Evolutionary conservation across 2,329 filamentous ascomycete species (phyloP).

Genomic region (Stemphylium lycopersici): DNA sequence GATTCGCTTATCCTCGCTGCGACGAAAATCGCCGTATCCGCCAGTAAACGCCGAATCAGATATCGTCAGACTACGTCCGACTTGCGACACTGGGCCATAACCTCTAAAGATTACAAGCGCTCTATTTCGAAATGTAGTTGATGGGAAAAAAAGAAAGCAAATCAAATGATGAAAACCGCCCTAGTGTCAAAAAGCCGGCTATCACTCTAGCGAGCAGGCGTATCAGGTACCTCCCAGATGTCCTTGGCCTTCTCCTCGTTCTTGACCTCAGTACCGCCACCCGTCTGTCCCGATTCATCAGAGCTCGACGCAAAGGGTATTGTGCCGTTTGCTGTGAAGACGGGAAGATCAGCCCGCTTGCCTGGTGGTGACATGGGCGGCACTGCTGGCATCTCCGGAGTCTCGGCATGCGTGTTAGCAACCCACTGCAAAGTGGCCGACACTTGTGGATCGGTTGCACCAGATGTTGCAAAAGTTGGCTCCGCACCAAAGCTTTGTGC

Average conservation of each 20-base stretch:
- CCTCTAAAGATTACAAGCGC: conserved; percentile 4
- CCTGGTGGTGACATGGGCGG: conserved; percentile 37
- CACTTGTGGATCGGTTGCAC: conserved; percentile 18
- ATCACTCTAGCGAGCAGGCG: conserved; percentile 40
- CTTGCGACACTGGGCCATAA: conserved; percentile 2
- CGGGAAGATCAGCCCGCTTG: conserved; percentile 54
- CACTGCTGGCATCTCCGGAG: conserved; percentile 9
- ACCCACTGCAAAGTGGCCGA: conserved; percentile 41
- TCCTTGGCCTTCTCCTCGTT: conserved; percentile 23
- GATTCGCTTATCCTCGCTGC: conserved; percentile 1
- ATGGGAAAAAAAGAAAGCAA: neutral
- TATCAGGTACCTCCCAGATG: conserved; percentile 57
- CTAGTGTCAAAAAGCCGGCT: neutral
- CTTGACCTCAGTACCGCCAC: conserved; percentile 5
- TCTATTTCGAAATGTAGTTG: neutral
- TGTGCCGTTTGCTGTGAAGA: conserved; percentile 53
- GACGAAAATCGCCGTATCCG: neutral
- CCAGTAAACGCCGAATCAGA: conserved; percentile 8
- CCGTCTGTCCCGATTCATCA: conserved; percentile 1
- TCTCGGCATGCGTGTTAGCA: conserved; percentile 31
- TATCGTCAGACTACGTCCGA: conserved; percentile 1
- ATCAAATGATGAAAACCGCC: neutral
- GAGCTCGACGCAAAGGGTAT: conserved; percentile 46
- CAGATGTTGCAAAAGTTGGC: neutral
- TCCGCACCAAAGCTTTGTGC: conserved; percentile 25